phyloP scores from a whole-genome alignment of 2,329 filamentous ascomycete species.

The Aspergillus nomiae region DNA sequence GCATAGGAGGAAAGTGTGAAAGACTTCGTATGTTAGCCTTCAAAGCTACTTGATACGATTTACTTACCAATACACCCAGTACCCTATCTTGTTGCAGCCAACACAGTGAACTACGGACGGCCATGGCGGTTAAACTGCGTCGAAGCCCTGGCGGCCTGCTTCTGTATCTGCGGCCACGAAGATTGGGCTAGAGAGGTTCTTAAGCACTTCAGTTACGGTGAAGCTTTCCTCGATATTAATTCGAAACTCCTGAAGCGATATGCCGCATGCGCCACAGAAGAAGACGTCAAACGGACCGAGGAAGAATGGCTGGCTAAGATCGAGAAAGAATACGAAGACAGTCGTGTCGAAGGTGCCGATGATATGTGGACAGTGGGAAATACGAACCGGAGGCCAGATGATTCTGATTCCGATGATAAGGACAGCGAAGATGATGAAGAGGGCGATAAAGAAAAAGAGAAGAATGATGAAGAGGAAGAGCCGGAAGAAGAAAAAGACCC shows the following conservation, averaged over 20 bases:
- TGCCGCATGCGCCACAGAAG: constrained; percentile 78
- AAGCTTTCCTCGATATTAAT: constrained; percentile 90
- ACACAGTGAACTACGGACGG: constrained; percentile 95
- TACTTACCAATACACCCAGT: constrained; percentile 45
- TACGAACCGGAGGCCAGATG: constrained; percentile 66
- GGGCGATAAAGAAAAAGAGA: constrained; percentile 46
- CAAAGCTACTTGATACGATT: too few relatives aligned
- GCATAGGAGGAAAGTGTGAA: constrained; percentile 92
- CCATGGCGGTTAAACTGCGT: constrained; percentile 95
- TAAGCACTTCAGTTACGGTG: constrained; percentile 82
- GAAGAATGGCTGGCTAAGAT: constrained; percentile 86
- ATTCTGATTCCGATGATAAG: constrained; percentile 54
- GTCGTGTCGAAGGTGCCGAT: constrained; percentile 62
- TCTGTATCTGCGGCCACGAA: constrained; percentile 84
- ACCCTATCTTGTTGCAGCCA: constrained; percentile 94
- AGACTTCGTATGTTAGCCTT: constrained; percentile 57
- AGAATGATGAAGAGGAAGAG: constrained; percentile 48
- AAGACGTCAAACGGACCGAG: constrained; percentile 79
- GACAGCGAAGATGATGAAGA: constrained; percentile 50
- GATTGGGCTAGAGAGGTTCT: constrained; percentile 90
- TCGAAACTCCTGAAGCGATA: constrained; percentile 78
- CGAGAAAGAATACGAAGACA: constrained; percentile 85
- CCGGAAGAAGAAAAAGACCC: constrained; percentile 61
- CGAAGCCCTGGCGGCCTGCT: constrained; percentile 89
- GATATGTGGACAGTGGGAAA: constrained; percentile 94